A percentile compares a stretch with the other conserved stretches of the same genome.
These are phyloP conservation scores for Pleurotus sapidus DNA, from an alignment of 768 basidiomycete genomes.

Conservation along the genomic window DNA sequence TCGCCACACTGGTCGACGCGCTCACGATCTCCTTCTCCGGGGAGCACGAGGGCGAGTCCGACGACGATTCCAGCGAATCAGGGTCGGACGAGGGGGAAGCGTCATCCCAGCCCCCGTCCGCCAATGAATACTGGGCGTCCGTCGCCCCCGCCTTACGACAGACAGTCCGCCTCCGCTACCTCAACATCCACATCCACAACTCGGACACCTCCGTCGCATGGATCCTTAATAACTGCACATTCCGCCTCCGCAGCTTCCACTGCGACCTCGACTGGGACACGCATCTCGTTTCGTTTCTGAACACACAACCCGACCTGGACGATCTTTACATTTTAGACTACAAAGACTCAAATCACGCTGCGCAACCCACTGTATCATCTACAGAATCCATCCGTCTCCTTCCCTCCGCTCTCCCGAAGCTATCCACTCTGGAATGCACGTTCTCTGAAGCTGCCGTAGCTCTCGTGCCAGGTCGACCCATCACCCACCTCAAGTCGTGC, in stretches of 20 bases:
- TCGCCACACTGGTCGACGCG: constrained; percentile 51
- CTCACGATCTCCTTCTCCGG: constrained; percentile 44
- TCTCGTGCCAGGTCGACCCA: constrained; percentile 54
- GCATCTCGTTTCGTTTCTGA: constrained; percentile 51
- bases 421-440: constrained; percentile 61
- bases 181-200: constrained; percentile 47
- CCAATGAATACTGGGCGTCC: constrained; percentile 45
- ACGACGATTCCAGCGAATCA: constrained; percentile 21
- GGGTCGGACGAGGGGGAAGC: constrained; percentile 18
- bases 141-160: constrained; percentile 47
- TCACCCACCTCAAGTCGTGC: constrained; percentile 66
- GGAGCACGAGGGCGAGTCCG: constrained; percentile 18
- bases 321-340: constrained; percentile 52
- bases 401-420: constrained; percentile 38
- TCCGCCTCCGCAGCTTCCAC: constrained; percentile 58
- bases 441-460: constrained; percentile 61
- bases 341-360: constrained; percentile 22
- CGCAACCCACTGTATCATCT: constrained; percentile 22
- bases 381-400: constrained; percentile 16
- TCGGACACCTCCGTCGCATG: constrained; percentile 28
- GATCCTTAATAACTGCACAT: constrained; percentile 40
- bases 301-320: constrained; percentile 40
- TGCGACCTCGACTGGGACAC: constrained; percentile 68
- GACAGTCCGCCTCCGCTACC: constrained; percentile 44
- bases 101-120: constrained; percentile 15